Conservation (phyloP, 805 yeast genomes). For the Lipomyces oligophaga region DNA sequence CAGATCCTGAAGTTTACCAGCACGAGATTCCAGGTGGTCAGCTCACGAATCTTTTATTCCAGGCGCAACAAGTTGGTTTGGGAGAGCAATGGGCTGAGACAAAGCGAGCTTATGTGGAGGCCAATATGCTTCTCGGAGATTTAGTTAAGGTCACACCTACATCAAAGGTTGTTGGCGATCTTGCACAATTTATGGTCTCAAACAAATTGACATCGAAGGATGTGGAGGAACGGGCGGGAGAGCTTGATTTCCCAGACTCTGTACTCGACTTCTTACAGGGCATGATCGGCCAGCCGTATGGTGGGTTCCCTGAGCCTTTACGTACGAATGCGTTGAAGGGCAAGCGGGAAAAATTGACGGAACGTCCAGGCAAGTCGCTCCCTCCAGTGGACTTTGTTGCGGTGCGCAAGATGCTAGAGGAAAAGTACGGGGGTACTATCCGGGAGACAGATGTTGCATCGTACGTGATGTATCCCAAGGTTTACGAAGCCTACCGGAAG, state of each 20-base stretch:
- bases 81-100: conserved; percentile 97
- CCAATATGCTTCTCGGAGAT: conserved; percentile 89
- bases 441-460: conserved; percentile 89
- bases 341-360: conserved; percentile 83
- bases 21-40: conserved; percentile 99
- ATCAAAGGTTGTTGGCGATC: conserved; percentile 98
- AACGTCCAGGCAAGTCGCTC: conserved; percentile 88
- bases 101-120: conserved; percentile 87
- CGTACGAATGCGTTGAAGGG: conserved; percentile 86
- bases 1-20: conserved; percentile 97
- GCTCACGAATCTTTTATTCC: conserved; percentile 95
- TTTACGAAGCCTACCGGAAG: conserved; percentile 81
- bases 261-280: conserved; percentile 99
- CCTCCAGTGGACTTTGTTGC: conserved; percentile 75
- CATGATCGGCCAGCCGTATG: conserved; percentile 97
- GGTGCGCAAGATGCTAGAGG: conserved; percentile 66
- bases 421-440: conserved; percentile 63
- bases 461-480: conserved; percentile 97
- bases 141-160: conserved; percentile 98
- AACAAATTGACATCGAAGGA: conserved; percentile 85
- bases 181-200: conserved; percentile 99
- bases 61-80: conserved; percentile 97
- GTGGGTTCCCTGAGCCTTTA: conserved; percentile 99
- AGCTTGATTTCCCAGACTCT: conserved; percentile 97
- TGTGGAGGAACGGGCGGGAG: conserved; percentile 78